These are phyloP conservation scores for Myxozyma geophila DNA, from an alignment of 805 yeast genomes.

Conservation along the genomic window DNA sequence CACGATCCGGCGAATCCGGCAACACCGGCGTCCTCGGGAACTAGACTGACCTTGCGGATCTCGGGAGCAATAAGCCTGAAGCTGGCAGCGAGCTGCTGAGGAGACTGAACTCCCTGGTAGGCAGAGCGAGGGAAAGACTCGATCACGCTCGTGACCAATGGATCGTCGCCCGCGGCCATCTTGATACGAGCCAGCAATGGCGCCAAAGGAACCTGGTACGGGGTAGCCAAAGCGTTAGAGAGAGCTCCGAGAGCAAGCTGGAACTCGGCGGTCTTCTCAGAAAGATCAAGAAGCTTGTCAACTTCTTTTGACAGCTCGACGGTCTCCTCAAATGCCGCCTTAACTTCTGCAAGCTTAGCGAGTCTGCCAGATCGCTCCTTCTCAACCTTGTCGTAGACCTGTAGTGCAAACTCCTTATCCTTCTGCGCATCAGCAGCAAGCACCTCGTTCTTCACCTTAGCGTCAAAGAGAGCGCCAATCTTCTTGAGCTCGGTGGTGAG, in stretches of 20 bases:
- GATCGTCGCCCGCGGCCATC: slow-evolving; percentile 52
- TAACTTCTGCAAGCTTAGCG: slow-evolving; percentile 65
- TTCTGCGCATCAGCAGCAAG: slow-evolving; percentile 67
- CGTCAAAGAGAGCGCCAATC: slow-evolving; percentile 55
- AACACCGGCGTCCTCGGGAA: slow-evolving; percentile 95
- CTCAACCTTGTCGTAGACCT: slow-evolving; percentile 63
- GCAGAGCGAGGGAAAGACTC: slow-evolving; percentile 53
- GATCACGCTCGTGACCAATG: slow-evolving; percentile 56
- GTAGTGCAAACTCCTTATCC: slow-evolving; percentile 65
- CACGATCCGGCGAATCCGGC: slow-evolving; percentile 86
- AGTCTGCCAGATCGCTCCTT: slow-evolving; percentile 79
- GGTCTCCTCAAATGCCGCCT: slow-evolving; percentile 60
- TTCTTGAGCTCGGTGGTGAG: slow-evolving; percentile 69
- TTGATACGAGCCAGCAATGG: slow-evolving; percentile 44
- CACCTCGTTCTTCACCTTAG: slow-evolving; percentile 45
- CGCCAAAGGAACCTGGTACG: slow-evolving; percentile 48
- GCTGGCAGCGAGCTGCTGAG: slow-evolving; percentile 75
- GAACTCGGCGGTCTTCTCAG: slow-evolving; percentile 49
- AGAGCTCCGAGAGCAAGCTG: slow-evolving; percentile 54
- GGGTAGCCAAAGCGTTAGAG: slow-evolving; percentile 48
- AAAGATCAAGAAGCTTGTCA: slow-evolving; percentile 47
- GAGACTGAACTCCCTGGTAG: slow-evolving; percentile 67
- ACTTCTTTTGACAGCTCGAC: slow-evolving; percentile 49
- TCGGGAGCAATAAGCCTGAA: slow-evolving; percentile 84
- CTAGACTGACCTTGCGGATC: slow-evolving; percentile 81